Evolutionary conservation across 2,329 filamentous ascomycete species (phyloP), one percentile per base, ranked within the genome.

Genomic region (Pseudovirgaria hyperparasitica): DNA sequence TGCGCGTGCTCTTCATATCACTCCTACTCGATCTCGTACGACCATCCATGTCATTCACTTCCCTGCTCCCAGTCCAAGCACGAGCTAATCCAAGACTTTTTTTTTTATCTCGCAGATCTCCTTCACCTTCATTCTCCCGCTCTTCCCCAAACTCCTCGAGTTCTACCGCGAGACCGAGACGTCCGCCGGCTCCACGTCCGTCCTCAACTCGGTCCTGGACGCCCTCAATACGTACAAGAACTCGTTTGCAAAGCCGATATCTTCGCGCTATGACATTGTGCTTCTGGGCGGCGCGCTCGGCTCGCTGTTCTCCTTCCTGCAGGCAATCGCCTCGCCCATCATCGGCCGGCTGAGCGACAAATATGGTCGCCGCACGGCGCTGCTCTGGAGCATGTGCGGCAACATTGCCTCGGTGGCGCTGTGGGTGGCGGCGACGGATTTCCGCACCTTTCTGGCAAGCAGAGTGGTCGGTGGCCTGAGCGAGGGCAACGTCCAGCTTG

Each of bases 71-170:
- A 19, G 27, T 14, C 19, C 13, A 7, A n/a, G 16, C 13, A 19
- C 23, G 21, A 13, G 20, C 13, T n/a, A n/a, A n/a, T n/a, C 25
- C 17, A 13, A 12, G 22, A 15, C 23, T 16, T 9, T n/a, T 15
- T 13, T 5, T n/a, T 9, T 39, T 24, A 30, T 11, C 16, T 10
- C 16, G 12, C 37, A 94, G 87, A 82, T 96, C 46, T 94, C 87
- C 30, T 98, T 98, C 55, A 98, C 90, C 16, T 94, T 98, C 52
- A 96, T 96, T 50, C 76, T 98, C 6, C 90, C 90, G 0, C 72
- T 98, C 19, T 98, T 96, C 52, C 90, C 86, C 6, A 86, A 85
- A 32, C 77, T 98, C 23, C 78, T 96, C 55, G 80, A 92, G 45
- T 96, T 94, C 69, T 98, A 96, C 62, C 82, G 84, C 57, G 76